Conservation (phyloP, 2,329 filamentous ascomycete genomes). For the Claviceps sp. region DNA sequence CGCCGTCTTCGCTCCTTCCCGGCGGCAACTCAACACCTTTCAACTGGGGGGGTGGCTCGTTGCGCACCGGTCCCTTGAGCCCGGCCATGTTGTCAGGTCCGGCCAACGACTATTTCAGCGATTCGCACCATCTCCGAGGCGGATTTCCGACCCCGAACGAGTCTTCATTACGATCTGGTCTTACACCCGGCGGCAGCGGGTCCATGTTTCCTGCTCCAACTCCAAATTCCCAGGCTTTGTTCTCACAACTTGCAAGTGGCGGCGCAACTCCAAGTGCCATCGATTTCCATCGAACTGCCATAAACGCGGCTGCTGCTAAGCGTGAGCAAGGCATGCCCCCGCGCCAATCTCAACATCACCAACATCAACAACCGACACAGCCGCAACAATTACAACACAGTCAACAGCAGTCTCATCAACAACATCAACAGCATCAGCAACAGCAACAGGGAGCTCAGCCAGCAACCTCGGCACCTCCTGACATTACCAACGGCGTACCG, state of each 20-base stretch:
- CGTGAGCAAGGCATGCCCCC: conserved; percentile 27
- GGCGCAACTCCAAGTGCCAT: conserved; percentile 80
- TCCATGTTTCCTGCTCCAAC: conserved; percentile 94
- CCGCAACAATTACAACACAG: conserved; percentile 27
- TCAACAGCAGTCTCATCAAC: conserved; percentile 12
- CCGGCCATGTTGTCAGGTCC: conserved; percentile 94
- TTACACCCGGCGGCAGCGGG: conserved; percentile 88
- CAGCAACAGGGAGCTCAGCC: conserved; percentile 13
- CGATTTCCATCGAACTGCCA: conserved; percentile 87
- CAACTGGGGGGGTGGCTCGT: conserved; percentile 69
- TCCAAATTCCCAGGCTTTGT: conserved; percentile 72
- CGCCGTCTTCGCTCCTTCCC: conserved; percentile 67
- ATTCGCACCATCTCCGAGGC: conserved; percentile 63
- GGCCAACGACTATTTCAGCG: conserved; percentile 73
- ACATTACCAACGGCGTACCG: conserved; percentile 26
- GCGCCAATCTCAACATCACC: conserved; percentile 16
- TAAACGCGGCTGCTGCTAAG: conserved; percentile 62
- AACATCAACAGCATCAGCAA: conserved; percentile 9
- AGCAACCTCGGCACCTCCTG: conserved; percentile 42
- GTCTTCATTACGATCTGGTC: conserved; percentile 76
- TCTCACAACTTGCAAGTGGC: conserved; percentile 65
- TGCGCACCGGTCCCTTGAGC: conserved; percentile 85
- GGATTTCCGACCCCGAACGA: conserved; percentile 94
- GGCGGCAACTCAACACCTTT: conserved; percentile 61
- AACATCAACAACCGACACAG: conserved; percentile 5